A percentile compares a stretch with the other conserved stretches of the same genome.
These are phyloP conservation scores for Sclerotinia sclerotiorum DNA, from an alignment of 2,329 filamentous ascomycete genomes.

Conservation along the genomic window DNA sequence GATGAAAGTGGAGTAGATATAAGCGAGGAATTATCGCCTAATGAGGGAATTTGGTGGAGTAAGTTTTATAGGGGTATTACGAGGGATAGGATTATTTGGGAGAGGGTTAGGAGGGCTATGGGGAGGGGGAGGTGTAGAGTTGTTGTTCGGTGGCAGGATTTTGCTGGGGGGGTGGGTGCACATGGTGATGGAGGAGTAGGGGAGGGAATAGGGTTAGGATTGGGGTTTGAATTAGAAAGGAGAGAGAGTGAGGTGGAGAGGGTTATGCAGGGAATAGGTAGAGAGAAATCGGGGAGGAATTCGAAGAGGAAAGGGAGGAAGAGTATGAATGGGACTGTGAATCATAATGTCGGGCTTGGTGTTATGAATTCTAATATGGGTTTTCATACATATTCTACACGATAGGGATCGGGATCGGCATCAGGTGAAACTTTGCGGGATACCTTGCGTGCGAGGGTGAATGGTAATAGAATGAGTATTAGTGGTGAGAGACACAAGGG, in stretches of 20 bases:
- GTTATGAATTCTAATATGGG: background rate
- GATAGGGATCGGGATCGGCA: background rate
- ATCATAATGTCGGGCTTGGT: background rate
- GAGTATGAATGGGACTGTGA: too few relatives aligned
- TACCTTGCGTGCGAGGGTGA: background rate
- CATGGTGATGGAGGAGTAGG: background rate
- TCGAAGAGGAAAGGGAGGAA: background rate
- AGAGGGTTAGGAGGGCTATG: conserved; percentile 31
- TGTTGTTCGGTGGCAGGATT: conserved; percentile 30
- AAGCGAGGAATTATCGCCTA: conserved; percentile 16
- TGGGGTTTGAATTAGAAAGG: too few relatives aligned
- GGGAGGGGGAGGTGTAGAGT: conserved; percentile 32
- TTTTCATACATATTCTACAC: background rate
- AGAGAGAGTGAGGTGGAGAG: background rate
- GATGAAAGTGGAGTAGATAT: background rate
- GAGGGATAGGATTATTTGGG: conserved; percentile 30
- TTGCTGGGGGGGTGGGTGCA: background rate
- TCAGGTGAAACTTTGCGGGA: background rate
- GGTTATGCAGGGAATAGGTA: background rate
- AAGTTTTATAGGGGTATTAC: conserved; percentile 25
- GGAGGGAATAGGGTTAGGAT: background rate
- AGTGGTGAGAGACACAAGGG: background rate
- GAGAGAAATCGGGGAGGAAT: background rate
- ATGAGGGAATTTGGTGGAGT: conserved; percentile 32
- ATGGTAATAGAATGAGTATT: background rate